Evolutionary conservation across 495 filamentous ascomycete species (phyloP), one percentile per base, ranked within the genome.

Genomic region (Entonaema liquescens): DNA sequence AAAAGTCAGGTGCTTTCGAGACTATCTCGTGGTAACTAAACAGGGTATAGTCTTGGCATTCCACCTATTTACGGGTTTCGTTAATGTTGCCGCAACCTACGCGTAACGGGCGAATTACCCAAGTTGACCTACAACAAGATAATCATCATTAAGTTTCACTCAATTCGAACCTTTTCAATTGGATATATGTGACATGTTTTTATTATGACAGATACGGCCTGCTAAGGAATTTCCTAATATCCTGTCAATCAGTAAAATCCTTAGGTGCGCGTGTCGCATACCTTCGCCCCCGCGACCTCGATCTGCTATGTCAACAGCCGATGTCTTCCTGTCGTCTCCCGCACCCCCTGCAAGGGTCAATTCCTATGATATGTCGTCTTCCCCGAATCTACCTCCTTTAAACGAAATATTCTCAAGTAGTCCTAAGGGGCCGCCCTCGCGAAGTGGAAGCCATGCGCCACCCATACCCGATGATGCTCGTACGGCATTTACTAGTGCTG

Each of bases 351-450:
- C 65, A 26, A 63, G 59, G 2, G 64, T 76, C 26, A 63, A 75
- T 6, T 63, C 76, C 6, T 53, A 76, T 33, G 40, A 77, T 23
- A 44, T 84, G 33, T 79, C 84, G 0, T 86, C 85, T 9, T 85
- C 83, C 0, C 82, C 83, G 8, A 79, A 77, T 23, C 68, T 85
- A 1, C 84, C 84, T 11, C 79, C 82, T 2, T 73, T 84, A 5
- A 63, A 68, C 52, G 80, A 85, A 2, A 67, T 84, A 28, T 55
- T 82, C 6, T 71, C 78, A 5, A 83, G 77, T 47, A 71, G 54
- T 7, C 56, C 75, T 25, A 75, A 77, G 54, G 73, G 71, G 3
- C 64, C 77, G 7, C n/a, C 69, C 2, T 50, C 83, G 29, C 67
- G 68, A 26, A 79, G 71, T 31, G 80, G 78, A 19, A 81, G 73